Percentiles rank a stretch among this genome's conserved stretches.
phyloP scores from a whole-genome alignment of 2,329 filamentous ascomycete genomes.

The Colletotrichum sublineola region DNA sequence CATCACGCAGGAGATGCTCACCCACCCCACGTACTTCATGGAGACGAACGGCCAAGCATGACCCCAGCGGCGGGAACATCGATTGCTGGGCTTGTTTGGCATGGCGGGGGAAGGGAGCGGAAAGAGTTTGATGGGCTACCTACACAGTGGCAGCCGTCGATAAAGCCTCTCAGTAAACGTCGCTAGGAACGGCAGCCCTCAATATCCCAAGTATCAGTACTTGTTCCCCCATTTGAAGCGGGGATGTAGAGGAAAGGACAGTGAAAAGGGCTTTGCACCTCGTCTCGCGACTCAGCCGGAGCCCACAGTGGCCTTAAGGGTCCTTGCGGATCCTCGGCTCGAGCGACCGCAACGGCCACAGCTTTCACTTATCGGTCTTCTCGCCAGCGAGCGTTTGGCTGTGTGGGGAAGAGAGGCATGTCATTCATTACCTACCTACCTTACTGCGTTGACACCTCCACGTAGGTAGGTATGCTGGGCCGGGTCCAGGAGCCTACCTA shows the following conservation, averaged over 20 bases:
- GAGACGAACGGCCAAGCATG: neutral
- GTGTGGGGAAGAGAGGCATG: slow-evolving; percentile 40
- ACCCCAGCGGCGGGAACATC: neutral
- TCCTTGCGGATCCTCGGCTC: slow-evolving; percentile 42
- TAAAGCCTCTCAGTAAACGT: slow-evolving; percentile 32
- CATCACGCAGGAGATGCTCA: neutral
- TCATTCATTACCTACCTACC: slow-evolving; percentile 1
- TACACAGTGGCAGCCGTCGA: slow-evolving; percentile 12
- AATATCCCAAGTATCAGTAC: slow-evolving; percentile 34
- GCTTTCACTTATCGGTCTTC: slow-evolving; percentile 21
- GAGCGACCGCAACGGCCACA: slow-evolving; percentile 36
- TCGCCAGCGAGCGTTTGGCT: slow-evolving; percentile 36
- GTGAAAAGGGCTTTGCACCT: slow-evolving; percentile 16
- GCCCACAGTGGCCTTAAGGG: slow-evolving; percentile 26
- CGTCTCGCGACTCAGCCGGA: slow-evolving; percentile 32
- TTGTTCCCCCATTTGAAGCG: slow-evolving; percentile 15
- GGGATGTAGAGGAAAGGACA: neutral
- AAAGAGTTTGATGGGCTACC: slow-evolving; percentile 10
- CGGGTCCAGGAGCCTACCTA: no score
- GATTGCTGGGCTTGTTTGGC: slow-evolving; percentile 19
- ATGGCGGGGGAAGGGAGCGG: slow-evolving; percentile 16
- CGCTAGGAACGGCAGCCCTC: slow-evolving; percentile 28
- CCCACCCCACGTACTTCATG: neutral
- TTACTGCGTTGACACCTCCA: no score
- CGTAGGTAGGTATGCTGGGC: no score